Percentiles rank a stretch among this genome's conserved stretches.
Evolutionary conservation across 1,284 basidiomycete genomes (phyloP).

Genomic region (Pseudozyma sp.): DNA sequence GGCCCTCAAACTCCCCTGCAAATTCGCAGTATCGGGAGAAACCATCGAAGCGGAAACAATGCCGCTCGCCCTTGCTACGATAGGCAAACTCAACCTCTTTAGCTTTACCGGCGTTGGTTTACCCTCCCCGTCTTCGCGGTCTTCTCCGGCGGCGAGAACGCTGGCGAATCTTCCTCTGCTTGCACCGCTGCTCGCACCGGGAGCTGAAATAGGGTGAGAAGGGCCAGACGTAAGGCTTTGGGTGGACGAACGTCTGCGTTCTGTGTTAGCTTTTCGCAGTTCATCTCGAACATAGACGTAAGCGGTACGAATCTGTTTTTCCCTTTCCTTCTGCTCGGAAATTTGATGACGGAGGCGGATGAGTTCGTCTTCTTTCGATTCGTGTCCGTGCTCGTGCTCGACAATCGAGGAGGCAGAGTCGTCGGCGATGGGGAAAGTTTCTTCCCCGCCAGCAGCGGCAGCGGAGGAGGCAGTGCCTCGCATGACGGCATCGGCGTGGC

Average conservation of each 20-base stretch:
- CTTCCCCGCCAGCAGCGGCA: conserved; percentile 4
- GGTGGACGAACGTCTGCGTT: conserved; percentile 33
- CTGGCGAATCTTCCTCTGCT: neutral
- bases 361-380: conserved; percentile 15
- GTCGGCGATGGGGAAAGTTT: neutral
- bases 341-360: conserved; percentile 33
- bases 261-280: conserved; percentile 48
- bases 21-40: no score
- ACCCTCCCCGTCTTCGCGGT: neutral
- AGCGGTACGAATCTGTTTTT: conserved; percentile 56
- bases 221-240: neutral
- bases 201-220: neutral
- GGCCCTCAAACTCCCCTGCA: neutral
- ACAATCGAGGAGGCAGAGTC: neutral
- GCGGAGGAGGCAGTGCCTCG: neutral
- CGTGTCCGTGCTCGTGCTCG: neutral
- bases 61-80: conserved; percentile 13
- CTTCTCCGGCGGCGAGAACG: neutral
- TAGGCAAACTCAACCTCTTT: conserved; percentile 35
- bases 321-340: conserved; percentile 45
- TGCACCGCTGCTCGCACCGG: neutral
- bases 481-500: conserved; percentile 40
- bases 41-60: neutral
- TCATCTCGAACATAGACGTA: conserved; percentile 60
- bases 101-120: conserved; percentile 26